Percentiles rank a stretch among this genome's conserved stretches.
Conservation (phyloP, 163 green algal genomes). For the Scenedesmus sp. region DNA sequence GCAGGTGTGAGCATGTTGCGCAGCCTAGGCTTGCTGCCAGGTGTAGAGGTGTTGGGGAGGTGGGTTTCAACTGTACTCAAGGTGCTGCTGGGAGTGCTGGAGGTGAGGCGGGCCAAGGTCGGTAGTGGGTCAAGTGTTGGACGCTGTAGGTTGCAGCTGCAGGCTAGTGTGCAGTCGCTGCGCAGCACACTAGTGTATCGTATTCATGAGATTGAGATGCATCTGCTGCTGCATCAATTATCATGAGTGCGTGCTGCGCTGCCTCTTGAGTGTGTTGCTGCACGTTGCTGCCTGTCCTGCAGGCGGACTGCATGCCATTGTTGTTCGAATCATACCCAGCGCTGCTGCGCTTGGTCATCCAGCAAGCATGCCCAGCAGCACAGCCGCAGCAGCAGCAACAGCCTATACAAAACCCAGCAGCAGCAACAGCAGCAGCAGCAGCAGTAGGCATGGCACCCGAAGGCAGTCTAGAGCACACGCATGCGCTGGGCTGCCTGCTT, state of each 20-base stretch:
- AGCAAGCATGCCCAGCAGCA: not conserved
- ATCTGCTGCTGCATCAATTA: not conserved
- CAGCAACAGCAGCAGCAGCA: not conserved
- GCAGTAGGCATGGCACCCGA: slow-evolving; percentile 1
- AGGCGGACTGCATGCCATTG: not conserved
- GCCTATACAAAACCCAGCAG: not conserved
- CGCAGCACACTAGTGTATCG: not conserved
- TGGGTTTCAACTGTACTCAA: not conserved
- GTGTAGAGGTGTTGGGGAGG: too few relatives aligned
- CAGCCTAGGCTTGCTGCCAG: not conserved
- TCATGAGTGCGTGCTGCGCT: not conserved
- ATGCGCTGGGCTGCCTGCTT: slow-evolving; percentile 38
- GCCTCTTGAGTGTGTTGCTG: not conserved
- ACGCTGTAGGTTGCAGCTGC: not conserved
- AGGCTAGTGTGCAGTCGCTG: not conserved
- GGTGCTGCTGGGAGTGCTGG: too few relatives aligned
- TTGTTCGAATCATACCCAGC: not conserved
- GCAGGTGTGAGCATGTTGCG: not conserved
- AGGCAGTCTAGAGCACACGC: slow-evolving; percentile 26
- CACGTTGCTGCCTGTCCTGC: not conserved
- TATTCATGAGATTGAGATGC: not conserved
- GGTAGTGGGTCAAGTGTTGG: too few relatives aligned
- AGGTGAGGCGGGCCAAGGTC: too few relatives aligned
- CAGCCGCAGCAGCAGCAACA: slow-evolving; percentile 5
- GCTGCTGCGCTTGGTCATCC: not conserved